Evolutionary conservation across 306 rosid species (phyloP).

Genomic region (Betula pendula): DNA sequence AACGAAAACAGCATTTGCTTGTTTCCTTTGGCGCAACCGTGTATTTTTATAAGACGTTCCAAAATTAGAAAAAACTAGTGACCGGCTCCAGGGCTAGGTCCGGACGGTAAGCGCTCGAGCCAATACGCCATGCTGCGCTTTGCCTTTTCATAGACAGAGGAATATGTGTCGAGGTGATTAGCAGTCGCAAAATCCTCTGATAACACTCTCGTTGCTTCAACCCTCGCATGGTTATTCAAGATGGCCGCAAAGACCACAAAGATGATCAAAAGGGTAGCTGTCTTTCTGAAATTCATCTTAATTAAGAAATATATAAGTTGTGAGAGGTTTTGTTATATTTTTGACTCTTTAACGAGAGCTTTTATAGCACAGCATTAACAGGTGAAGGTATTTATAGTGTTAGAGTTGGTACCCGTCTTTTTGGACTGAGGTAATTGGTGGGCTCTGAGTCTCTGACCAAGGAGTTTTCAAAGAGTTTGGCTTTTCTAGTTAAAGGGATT

Average conservation of each 20-base stretch:
- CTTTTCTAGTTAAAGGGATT: too few species aligned
- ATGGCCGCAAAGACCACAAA: neutral
- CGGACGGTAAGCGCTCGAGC: conserved; percentile 35
- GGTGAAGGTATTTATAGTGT: too few species aligned
- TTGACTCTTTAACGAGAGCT: too few species aligned
- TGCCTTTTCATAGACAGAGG: conserved; percentile 25
- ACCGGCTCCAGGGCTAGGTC: conserved; percentile 37
- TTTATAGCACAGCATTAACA: too few species aligned
- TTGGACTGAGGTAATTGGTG: too few species aligned
- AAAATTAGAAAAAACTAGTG: conserved; percentile 10
- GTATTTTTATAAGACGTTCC: neutral
- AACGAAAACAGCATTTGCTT: too few species aligned
- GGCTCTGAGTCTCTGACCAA: too few species aligned
- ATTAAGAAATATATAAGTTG: neutral
- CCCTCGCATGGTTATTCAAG: conserved; percentile 16
- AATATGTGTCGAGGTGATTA: conserved; percentile 27
- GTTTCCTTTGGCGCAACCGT: too few species aligned
- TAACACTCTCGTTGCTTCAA: conserved; percentile 32
- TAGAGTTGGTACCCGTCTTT: too few species aligned
- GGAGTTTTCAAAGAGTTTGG: too few species aligned
- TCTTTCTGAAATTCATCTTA: conserved; percentile 26
- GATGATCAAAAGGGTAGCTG: conserved; percentile 9
- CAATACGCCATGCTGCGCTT: conserved; percentile 30
- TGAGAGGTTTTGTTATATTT: too few species aligned
- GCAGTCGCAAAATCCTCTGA: conserved; percentile 27